Evolutionary conservation across 495 filamentous ascomycete genomes (phyloP).

Genomic region (Chaetomium fimeti): DNA sequence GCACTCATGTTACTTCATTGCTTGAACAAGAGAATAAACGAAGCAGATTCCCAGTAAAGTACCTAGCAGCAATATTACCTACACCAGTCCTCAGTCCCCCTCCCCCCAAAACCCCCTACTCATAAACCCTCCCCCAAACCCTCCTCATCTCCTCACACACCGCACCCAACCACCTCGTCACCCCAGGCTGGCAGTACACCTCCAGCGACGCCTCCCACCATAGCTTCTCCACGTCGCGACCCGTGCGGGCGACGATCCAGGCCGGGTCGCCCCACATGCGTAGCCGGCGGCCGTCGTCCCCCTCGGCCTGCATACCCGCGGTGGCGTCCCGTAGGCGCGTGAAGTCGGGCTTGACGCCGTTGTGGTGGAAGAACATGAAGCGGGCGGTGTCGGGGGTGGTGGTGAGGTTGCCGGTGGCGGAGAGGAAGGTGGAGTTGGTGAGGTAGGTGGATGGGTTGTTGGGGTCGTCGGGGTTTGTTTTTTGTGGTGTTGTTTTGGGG

Average conservation of each 20-base stretch:
- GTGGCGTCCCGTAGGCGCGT: slow-evolving; percentile 15
- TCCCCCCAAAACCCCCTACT: no score
- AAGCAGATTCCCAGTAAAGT: no score
- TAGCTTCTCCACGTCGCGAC: slow-evolving; percentile 48
- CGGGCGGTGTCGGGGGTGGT: background rate
- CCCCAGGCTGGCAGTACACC: slow-evolving; percentile 39
- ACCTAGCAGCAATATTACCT: no score
- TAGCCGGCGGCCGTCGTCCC: slow-evolving; percentile 22
- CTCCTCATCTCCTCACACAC: background rate
- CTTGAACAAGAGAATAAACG: no score
- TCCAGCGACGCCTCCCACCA: slow-evolving; percentile 51
- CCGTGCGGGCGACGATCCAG: slow-evolving; percentile 40
- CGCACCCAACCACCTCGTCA: background rate
- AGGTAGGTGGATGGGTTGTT: background rate
- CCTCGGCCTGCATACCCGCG: slow-evolving; percentile 7
- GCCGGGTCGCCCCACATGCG: slow-evolving; percentile 35
- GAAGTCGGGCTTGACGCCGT: slow-evolving; percentile 56
- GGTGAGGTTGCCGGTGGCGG: slow-evolving; percentile 1
- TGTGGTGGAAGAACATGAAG: slow-evolving; percentile 56
- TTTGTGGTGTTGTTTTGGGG: background rate
- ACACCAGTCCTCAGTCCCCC: no score
- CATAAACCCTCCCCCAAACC: background rate
- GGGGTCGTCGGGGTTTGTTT: background rate
- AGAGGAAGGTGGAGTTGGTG: slow-evolving; percentile 23
- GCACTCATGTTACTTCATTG: no score